Conservation (phyloP, 2,329 filamentous ascomycete genomes). For the Colletotrichum sp. region DNA sequence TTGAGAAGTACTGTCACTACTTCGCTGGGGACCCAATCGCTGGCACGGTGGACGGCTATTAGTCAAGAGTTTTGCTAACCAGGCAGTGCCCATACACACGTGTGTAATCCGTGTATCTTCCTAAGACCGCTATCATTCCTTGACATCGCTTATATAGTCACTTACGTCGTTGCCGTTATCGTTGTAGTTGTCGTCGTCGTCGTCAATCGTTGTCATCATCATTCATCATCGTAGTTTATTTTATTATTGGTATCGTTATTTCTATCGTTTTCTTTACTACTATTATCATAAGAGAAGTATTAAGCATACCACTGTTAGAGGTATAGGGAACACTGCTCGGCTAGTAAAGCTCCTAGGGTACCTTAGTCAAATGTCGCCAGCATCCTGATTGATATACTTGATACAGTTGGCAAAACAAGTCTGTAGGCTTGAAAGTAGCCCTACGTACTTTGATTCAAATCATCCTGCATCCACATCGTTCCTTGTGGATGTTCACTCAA, state of each 20-base stretch:
- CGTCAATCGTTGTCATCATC: too few species aligned
- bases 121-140: too few species aligned
- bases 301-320: too few species aligned
- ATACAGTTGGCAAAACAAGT: background rate
- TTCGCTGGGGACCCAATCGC: background rate
- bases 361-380: background rate
- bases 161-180: too few species aligned
- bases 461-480: background rate
- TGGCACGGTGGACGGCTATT: background rate
- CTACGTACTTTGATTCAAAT: background rate
- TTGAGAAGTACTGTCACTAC: fast-evolving
- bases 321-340: too few species aligned
- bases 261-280: too few species aligned
- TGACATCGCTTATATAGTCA: fast-evolving
- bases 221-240: too few species aligned
- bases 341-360: too few species aligned
- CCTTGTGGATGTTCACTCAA: background rate
- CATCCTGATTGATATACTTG: background rate
- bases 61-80: background rate
- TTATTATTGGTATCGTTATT: too few species aligned
- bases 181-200: too few species aligned
- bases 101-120: too few species aligned
- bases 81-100: too few species aligned
- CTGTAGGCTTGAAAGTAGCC: background rate
- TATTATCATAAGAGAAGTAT: fast-evolving